Evolutionary conservation across 352 stramenopile species (phyloP), one percentile per base, ranked within the genome.

Genomic region (Phytopythium boreale): DNA sequence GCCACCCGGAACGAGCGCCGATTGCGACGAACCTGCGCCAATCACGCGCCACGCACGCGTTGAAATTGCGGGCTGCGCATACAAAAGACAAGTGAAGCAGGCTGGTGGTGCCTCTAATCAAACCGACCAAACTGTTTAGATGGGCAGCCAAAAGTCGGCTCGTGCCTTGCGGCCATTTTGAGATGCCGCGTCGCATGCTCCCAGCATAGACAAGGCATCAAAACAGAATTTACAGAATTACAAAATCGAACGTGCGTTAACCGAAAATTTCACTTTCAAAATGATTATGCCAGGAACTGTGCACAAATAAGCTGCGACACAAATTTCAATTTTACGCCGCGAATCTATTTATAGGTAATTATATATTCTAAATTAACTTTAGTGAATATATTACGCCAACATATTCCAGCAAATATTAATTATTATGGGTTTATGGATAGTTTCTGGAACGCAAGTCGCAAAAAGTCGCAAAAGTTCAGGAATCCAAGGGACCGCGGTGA

Each of bases 71-170:
- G 39, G 39, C 17, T 9, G 2, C 39, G 39, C 49, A 44, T 57
- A 57, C 51, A 57, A 57, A 27, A 26, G 43, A 8, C 43, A 50
- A 50, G 43, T 50, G 43, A 50, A 27, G 2, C 19, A 27, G n/a
- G 20, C 10, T 6, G 43, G 43, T 27, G 43, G n/a, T 15, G 43
- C 43, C 51, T 57, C 51, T 57, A 57, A 57, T 57, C 51, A 50
- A 50, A 27, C 10, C 43, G 43, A 10, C 43, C 43, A 11, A 50
- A 2, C 9, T 50, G 43, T 50, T 50, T 50, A 50, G 43, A 50
- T 50, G 43, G 36, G 36, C 5, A 36, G 31, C 31, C 31, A 36
- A 36, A 36, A 3, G 31, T 8, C 31, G 31, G 8, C 31, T 36
- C 8, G 31, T 36, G 31, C 31, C 31, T 3, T 36, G 3, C 10